Evolutionary conservation across 352 stramenopile species (phyloP).

Genomic region (Globisporangium heterothallicum): DNA sequence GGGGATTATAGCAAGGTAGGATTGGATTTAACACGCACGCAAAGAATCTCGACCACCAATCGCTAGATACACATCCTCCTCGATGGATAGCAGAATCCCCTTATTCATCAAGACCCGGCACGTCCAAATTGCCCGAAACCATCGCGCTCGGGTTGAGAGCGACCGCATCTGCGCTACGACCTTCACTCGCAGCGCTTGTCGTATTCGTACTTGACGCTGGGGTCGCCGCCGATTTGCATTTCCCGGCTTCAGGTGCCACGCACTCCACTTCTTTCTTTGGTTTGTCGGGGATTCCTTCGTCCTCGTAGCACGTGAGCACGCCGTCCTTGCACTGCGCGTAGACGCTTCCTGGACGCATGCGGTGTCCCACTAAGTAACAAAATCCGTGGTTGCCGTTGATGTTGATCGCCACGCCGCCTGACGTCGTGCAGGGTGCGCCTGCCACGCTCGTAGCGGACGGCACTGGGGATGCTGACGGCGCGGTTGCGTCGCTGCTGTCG

Average conservation of each 20-base stretch:
- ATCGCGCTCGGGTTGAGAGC: conserved; percentile 26
- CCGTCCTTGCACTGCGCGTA: conserved; percentile 36
- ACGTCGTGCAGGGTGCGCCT: conserved; percentile 19
- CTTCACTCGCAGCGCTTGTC: conserved; percentile 1
- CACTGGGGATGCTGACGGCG: not conserved
- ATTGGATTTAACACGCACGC: too few relatives aligned
- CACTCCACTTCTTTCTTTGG: conserved; percentile 20
- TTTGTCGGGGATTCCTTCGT: conserved; percentile 43
- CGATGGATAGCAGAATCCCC: not conserved
- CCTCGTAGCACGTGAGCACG: conserved; percentile 26
- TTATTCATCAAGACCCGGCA: conserved; percentile 8
- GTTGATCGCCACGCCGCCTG: conserved; percentile 25
- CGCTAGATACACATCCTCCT: not conserved
- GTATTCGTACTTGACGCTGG: conserved; percentile 7
- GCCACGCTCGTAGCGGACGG: not conserved
- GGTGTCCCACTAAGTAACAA: conserved; percentile 41
- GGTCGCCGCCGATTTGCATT: conserved; percentile 20
- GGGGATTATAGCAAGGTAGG: too few relatives aligned
- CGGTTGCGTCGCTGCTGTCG: too few relatives aligned
- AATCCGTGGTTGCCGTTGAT: conserved; percentile 33
- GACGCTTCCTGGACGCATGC: conserved; percentile 32
- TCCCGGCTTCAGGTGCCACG: conserved; percentile 26
- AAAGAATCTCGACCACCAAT: too few relatives aligned
- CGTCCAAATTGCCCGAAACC: conserved; percentile 19
- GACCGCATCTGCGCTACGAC: conserved; percentile 1